Conservation (phyloP, 352 stramenopile species). For the Elongisporangium prolatum region DNA sequence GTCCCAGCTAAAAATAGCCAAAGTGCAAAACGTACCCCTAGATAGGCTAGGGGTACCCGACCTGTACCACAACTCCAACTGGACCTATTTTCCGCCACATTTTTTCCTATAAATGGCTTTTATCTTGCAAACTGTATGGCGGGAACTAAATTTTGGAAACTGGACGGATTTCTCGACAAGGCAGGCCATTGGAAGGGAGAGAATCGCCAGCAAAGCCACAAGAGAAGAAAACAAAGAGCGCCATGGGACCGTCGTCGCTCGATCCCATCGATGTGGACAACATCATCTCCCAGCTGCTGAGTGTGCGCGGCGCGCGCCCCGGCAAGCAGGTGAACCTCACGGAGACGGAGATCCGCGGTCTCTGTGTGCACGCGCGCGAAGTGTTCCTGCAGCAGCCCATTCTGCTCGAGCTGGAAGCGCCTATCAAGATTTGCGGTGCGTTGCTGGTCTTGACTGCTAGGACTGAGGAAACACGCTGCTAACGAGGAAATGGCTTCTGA, state of each 20-base stretch:
- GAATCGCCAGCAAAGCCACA: not conserved
- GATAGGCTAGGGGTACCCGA: not conserved
- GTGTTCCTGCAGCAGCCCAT: conserved; percentile 99
- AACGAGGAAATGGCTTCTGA: not conserved
- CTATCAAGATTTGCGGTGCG: conserved; percentile 96
- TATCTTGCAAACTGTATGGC: not conserved
- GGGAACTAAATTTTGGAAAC: not conserved
- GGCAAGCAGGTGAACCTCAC: conserved; percentile 93
- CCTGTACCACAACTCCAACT: not conserved
- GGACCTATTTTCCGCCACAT: not conserved
- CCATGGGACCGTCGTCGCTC: conserved; percentile 47
- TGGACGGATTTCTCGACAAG: not conserved
- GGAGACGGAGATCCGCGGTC: conserved; percentile 95
- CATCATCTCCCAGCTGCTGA: conserved; percentile 90
- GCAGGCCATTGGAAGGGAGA: not conserved
- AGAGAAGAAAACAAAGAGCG: not conserved
- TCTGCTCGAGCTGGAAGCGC: conserved; percentile 98
- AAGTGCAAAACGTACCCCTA: not conserved
- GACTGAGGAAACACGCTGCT: not conserved
- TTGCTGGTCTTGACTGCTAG: conserved; percentile 7
- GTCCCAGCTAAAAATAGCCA: not conserved
- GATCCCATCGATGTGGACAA: conserved; percentile 81
- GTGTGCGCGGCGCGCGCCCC: conserved; percentile 81
- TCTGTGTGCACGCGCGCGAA: conserved; percentile 96
- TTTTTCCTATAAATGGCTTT: not conserved